Evolutionary conservation across 2,329 filamentous ascomycete genomes (phyloP), one percentile per base, ranked within the genome.

Genomic region (Stagonosporopsis chrysanthemi): DNA sequence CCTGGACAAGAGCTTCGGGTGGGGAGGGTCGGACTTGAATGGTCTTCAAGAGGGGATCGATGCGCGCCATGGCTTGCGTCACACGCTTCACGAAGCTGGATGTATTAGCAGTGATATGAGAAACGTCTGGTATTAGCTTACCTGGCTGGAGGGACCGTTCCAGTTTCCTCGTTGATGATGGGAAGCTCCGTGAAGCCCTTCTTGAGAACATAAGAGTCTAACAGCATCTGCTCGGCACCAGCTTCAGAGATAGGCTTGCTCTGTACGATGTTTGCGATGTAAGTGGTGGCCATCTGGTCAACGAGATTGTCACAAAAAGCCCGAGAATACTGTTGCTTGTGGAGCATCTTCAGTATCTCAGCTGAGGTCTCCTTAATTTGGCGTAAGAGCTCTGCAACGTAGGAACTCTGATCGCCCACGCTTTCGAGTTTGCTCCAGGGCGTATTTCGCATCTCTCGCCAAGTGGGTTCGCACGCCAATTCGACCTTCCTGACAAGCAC

Each of bases 261-360:
- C 71, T 91, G 90, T 39, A 96, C 91, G 56, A 98, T 89, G 71
- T 90, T 96, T 61, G 83, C 81, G 64, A 97, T 86, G 73, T 95
- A 98, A 1, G 87, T 84, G 54, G 84, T 90, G 15, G 90, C 90
- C 62, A 98, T 80, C 61, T 91, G 84, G 74, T 99, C 95, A 36
- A 98, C 91, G n/a, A 98, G 80, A 63, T 98, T 94, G 76, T 99
- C 95, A 67, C 91, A 96, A 73, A 98, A 97, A 0, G 95, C 93
- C 58, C 95, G 85, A 9, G 93, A 91, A 75, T 98, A 99, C 73
- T 97, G 93, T 66, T 90, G 91, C 78, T 99, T 98, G 63, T 90
- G 88, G 11, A 98, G 81, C 43, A 92, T 79, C 5, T 83, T 85
- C 39, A 99, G 77, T 2, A 96, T 90, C 68, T 95, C 91, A 26